Evolutionary conservation across 2,329 filamentous ascomycete genomes (phyloP).

Genomic region (Aspergillus udagawae): DNA sequence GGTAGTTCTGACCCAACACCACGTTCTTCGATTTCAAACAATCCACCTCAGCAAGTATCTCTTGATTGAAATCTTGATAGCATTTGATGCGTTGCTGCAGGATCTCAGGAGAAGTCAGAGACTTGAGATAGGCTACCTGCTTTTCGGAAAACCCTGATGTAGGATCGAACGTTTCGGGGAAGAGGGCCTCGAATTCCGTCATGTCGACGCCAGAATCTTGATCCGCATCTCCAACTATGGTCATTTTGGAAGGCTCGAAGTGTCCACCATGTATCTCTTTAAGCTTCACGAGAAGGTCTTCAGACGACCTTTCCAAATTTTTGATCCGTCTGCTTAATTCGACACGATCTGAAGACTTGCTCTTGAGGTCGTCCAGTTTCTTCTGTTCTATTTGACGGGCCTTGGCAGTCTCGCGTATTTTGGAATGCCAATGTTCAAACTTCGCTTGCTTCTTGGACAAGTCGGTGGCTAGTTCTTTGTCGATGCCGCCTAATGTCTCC

Average conservation of each 20-base stretch:
- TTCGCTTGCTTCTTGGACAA: slow-evolving; percentile 78
- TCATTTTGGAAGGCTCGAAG: slow-evolving; percentile 44
- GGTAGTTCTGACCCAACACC: slow-evolving; percentile 82
- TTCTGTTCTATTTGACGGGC: slow-evolving; percentile 74
- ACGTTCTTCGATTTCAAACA: slow-evolving; percentile 73
- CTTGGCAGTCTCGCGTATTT: slow-evolving; percentile 74
- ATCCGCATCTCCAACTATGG: slow-evolving; percentile 48
- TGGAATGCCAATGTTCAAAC: slow-evolving; percentile 75
- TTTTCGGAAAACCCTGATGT: slow-evolving; percentile 36
- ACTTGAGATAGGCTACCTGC: slow-evolving; percentile 41
- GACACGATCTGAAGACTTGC: slow-evolving; percentile 59
- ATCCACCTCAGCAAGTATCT: slow-evolving; percentile 63
- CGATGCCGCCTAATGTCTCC: slow-evolving; percentile 73
- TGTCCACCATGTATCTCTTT: slow-evolving; percentile 45
- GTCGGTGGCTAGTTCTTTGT: slow-evolving; percentile 73
- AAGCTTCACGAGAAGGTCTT: slow-evolving; percentile 61
- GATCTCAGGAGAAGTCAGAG: slow-evolving; percentile 57
- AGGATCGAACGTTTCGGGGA: slow-evolving; percentile 40
- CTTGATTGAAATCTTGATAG: slow-evolving; percentile 64
- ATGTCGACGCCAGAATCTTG: slow-evolving; percentile 36
- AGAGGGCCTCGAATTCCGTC: slow-evolving; percentile 32
- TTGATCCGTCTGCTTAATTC: slow-evolving; percentile 66
- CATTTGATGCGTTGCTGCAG: slow-evolving; percentile 67
- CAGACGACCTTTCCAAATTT: slow-evolving; percentile 71
- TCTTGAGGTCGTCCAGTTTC: slow-evolving; percentile 66